Percentiles rank a stretch among this genome's conserved stretches.
Conservation (phyloP, 2,329 filamentous ascomycete genomes). For the Metarhizium sp. region DNA sequence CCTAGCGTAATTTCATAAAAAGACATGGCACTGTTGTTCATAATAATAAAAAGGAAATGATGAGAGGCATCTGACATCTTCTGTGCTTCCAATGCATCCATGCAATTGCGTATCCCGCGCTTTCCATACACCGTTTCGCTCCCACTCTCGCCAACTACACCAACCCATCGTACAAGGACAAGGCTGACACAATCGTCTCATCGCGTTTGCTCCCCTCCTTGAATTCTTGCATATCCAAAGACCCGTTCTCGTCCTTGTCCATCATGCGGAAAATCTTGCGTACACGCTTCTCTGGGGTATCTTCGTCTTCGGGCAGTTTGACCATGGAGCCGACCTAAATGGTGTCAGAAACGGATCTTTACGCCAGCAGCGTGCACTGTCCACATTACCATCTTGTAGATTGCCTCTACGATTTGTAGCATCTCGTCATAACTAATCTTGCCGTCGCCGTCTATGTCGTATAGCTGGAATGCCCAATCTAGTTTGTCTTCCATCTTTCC, state of each 20-base stretch:
- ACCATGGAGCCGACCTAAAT: constrained; percentile 93
- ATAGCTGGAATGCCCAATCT: constrained; percentile 98
- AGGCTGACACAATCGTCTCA: constrained; percentile 94
- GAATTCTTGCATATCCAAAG: constrained; percentile 94
- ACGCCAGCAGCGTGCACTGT: not conserved
- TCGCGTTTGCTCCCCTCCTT: constrained; percentile 98
- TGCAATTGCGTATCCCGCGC: not conserved
- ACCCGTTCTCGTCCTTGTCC: constrained; percentile 99
- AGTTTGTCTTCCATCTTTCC: constrained; percentile 99
- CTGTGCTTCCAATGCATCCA: not conserved
- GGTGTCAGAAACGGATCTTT: not conserved
- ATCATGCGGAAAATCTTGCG: constrained; percentile 99
- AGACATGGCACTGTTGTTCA: not conserved
- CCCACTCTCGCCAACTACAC: constrained; percentile 44
- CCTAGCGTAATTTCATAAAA: not conserved
- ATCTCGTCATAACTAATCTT: constrained; percentile 99
- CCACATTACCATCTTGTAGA: constrained; percentile 89
- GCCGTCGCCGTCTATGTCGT: constrained; percentile 97
- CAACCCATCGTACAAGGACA: constrained; percentile 92
- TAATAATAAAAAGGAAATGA: constrained; percentile 4
- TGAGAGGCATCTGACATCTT: not conserved
- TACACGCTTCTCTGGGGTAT: constrained; percentile 97
- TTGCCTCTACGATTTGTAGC: constrained; percentile 96
- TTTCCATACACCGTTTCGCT: not conserved
- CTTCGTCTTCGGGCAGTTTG: constrained; percentile 95